phyloP scores from a whole-genome alignment of 1,284 basidiomycete genomes.

The Phellopilus nigrolimitatus region DNA sequence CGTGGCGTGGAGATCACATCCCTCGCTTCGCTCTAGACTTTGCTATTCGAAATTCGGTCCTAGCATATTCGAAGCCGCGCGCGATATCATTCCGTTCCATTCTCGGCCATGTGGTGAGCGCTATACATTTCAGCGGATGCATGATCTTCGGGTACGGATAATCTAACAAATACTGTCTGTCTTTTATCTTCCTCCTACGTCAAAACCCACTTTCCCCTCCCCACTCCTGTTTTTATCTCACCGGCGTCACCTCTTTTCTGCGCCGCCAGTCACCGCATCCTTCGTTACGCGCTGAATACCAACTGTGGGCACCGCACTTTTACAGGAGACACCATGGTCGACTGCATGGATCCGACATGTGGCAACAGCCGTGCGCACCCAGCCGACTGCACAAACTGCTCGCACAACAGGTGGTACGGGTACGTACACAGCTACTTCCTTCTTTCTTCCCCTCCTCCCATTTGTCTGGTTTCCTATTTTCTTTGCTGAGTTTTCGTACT shows the following conservation, averaged over 20 bases:
- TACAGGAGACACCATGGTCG: constrained; percentile 44
- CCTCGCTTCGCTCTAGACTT: not conserved
- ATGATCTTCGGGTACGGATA: too few species aligned
- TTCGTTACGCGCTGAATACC: constrained; percentile 46
- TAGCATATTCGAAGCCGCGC: too few species aligned
- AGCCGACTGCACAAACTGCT: constrained; percentile 39
- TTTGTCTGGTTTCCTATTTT: not conserved
- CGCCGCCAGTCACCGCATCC: constrained; percentile 43
- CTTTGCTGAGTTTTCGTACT: not conserved
- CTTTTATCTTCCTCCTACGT: too few species aligned
- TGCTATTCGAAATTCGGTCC: not conserved
- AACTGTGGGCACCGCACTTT: constrained; percentile 55
- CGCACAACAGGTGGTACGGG: constrained; percentile 57
- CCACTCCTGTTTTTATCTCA: constrained; percentile 9
- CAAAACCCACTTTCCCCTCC: too few species aligned
- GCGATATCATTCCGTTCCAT: too few species aligned
- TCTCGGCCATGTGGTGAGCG: constrained; percentile 16
- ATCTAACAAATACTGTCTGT: not conserved
- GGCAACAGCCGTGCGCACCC: constrained; percentile 47
- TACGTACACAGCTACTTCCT: too few species aligned
- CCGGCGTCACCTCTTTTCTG: not conserved
- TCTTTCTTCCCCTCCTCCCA: constrained; percentile 19
- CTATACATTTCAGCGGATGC: too few species aligned
- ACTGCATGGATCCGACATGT: constrained; percentile 47
- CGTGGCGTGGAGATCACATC: not conserved